Conservation (phyloP, 192 early-diverging fungal genomes). For the Backusella australiensis region DNA sequence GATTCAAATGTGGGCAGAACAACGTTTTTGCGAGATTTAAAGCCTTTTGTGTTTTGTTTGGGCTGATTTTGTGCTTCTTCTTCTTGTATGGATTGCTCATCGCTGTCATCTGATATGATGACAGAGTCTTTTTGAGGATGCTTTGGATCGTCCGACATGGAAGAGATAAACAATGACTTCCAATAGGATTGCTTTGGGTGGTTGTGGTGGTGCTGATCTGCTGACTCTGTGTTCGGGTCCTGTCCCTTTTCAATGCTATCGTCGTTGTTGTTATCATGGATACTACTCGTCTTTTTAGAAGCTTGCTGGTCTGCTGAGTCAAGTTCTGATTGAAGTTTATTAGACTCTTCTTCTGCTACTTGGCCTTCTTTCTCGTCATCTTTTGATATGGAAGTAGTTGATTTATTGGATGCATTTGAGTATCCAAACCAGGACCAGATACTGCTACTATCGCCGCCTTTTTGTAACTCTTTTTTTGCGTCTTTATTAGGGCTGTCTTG, state of each 20-base stretch:
- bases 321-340: background rate
- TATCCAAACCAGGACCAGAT: conserved; percentile 9
- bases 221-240: background rate
- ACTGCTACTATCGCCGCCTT: background rate
- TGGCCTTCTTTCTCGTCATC: background rate
- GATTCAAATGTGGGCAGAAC: conserved; percentile 33
- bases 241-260: background rate
- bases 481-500: background rate
- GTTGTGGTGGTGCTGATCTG: background rate
- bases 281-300: background rate
- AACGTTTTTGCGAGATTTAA: conserved; percentile 18
- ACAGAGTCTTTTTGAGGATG: background rate
- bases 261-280: background rate
- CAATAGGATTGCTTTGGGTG: conserved; percentile 8
- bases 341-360: background rate
- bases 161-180: conserved; percentile 4
- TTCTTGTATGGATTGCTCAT: background rate
- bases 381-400: background rate
- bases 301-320: background rate
- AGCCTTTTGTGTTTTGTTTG: background rate
- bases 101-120: conserved; percentile 8
- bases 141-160: background rate
- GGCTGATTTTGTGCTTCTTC: background rate
- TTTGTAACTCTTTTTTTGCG: background rate
- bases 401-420: background rate